These are phyloP conservation scores for Suillus fuscotomentosus DNA, from an alignment of 768 basidiomycete genomes.

Conservation along the genomic window DNA sequence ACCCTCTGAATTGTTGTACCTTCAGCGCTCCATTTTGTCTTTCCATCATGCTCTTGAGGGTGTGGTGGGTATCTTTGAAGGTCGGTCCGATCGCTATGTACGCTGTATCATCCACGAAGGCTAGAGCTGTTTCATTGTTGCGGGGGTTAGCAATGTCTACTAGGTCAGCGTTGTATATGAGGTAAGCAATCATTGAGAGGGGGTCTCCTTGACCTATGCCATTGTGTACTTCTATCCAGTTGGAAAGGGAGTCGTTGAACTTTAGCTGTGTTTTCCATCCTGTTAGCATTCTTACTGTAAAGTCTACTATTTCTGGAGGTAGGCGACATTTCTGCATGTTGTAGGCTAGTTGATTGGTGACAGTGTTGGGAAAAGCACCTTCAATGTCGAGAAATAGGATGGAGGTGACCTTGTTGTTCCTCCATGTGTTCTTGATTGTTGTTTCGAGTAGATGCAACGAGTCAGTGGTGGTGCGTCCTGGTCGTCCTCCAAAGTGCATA, in stretches of 20 bases:
- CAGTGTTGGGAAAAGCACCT: slow-evolving; percentile 35
- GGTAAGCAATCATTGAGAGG: slow-evolving; percentile 11
- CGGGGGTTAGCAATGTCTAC: slow-evolving; percentile 15
- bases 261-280: slow-evolving; percentile 4
- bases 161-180: slow-evolving; percentile 25
- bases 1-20: too few relatives aligned
- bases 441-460: slow-evolving; percentile 31
- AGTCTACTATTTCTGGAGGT: background rate
- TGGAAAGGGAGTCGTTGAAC: slow-evolving; percentile 17
- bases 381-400: slow-evolving; percentile 27
- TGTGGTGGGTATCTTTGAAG: slow-evolving; percentile 21
- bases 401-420: slow-evolving; percentile 30
- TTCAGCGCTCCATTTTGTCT: slow-evolving; percentile 7
- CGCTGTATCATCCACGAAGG: slow-evolving; percentile 28
- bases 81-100: slow-evolving; percentile 18
- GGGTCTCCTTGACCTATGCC: slow-evolving; percentile 23
- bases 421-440: slow-evolving; percentile 38
- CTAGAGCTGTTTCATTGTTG: slow-evolving; percentile 15
- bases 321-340: slow-evolving; percentile 31
- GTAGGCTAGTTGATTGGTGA: slow-evolving; percentile 20
- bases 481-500: slow-evolving; percentile 27
- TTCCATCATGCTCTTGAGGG: slow-evolving; percentile 25
- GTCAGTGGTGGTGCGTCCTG: slow-evolving; percentile 25
- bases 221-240: background rate
- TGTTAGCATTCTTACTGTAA: slow-evolving; percentile 31